Evolutionary conservation across 177 flowering plant species (phyloP).

Genomic region (Vitis hybrid): DNA sequence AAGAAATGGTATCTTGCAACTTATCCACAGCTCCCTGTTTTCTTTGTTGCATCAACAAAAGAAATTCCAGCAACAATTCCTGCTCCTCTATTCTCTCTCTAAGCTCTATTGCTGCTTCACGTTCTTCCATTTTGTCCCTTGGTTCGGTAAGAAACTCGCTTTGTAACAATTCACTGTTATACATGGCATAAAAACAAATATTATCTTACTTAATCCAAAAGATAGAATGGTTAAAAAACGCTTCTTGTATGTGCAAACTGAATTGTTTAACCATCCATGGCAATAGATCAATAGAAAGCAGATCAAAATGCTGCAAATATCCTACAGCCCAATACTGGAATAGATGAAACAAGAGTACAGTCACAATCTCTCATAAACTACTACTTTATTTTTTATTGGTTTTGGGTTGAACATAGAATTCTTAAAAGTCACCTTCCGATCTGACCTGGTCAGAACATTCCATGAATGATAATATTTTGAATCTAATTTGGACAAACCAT

Average conservation of each 20-base stretch:
- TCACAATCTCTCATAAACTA: no score
- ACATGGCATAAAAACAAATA: slow-evolving; percentile 3
- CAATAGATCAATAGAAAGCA: slow-evolving; percentile 2
- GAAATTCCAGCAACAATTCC: slow-evolving; percentile 81
- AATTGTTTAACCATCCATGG: neutral
- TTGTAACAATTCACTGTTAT: slow-evolving; percentile 70
- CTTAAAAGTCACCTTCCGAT: no score
- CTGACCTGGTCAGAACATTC: no score
- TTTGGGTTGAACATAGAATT: no score
- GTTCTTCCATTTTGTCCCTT: slow-evolving; percentile 67
- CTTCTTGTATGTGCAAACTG: neutral
- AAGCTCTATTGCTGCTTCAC: slow-evolving; percentile 76
- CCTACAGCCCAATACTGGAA: no score
- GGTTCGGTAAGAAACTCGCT: slow-evolving; percentile 87
- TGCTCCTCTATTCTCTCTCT: slow-evolving; percentile 81
- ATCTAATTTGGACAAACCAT: no score
- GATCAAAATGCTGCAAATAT: neutral
- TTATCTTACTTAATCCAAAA: neutral
- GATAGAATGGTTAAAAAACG: neutral
- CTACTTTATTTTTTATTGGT: no score
- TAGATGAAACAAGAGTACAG: no score
- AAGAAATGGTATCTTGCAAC: slow-evolving; percentile 59
- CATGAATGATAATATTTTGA: no score
- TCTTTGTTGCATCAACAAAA: slow-evolving; percentile 59
- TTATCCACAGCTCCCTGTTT: slow-evolving; percentile 73